Evolutionary conservation across 1,139 yeast species (phyloP), one percentile per base, ranked within the genome.

Genomic region (Candida tropicalis): DNA sequence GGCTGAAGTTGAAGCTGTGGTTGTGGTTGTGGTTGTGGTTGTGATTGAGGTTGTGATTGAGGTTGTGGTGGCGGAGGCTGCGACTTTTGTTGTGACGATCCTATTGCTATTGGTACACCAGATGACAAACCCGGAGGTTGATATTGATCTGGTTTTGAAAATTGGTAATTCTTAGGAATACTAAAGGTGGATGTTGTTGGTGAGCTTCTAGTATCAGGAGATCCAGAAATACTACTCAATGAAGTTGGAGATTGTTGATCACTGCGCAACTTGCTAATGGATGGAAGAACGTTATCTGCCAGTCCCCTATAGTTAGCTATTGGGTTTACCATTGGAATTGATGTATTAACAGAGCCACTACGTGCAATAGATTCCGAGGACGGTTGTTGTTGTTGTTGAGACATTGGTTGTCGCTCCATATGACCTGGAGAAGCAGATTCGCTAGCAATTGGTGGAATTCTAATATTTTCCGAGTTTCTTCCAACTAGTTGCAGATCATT

Each of bases 1-100:
- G 17, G 24, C 9, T 13, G 35, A 10, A 10, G 38, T 9, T 36
- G 43, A 16, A 10, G 29, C 18, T 24, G 43, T 7, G 23, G 13
- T 6, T 10, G 35, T 16, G 32, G 32, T 6, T 10, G 32, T 16
- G 33, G 24, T 9, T 18, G 34, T 31, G 26, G 13, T 13, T 4
- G 26, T 31, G 32, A 25, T 18, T 11, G 39, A 3, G 33, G 22
- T 31, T 33, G 38, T 37, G 4, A 17, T 33, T 27, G 39, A 2
- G 13, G 32, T 37, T 25, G 32, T 7, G 27, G 38, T 18, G 35
- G 26, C 10, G 11, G n/a, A 5, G 26, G n/a, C n/a, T n/a, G n/a
- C n/a, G n/a, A n/a, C n/a, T n/a, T n/a, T n/a, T n/a, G 26, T 24
- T 24, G 26, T 24, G 26, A 24, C 3, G 13, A 5, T 26, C 8